Conservation (phyloP, 1,284 basidiomycete species). For the Ustilago shanxiensis region DNA sequence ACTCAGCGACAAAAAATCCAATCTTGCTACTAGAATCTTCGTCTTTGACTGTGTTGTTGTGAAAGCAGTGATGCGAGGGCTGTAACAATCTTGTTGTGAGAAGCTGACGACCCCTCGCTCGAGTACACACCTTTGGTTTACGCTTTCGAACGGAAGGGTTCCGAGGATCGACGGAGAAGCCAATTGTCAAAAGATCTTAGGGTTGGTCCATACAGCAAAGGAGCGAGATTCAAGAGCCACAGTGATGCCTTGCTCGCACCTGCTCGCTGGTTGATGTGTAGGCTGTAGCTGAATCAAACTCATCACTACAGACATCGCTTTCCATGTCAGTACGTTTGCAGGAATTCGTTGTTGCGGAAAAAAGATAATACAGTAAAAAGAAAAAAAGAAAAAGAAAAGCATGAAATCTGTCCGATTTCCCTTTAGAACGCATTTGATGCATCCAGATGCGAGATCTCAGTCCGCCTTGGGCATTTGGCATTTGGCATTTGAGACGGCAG, state of each 20-base stretch:
- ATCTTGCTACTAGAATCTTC: slow-evolving; percentile 37
- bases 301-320: no score
- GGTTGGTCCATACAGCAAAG: no score
- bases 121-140: no score
- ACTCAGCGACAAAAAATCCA: slow-evolving; percentile 40
- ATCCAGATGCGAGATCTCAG: slow-evolving; percentile 1
- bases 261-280: no score
- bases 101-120: no score
- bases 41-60: not conserved
- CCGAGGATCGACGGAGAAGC: not conserved
- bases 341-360: not conserved
- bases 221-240: no score
- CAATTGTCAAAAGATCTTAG: no score
- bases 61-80: no score
- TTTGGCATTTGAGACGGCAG: not conserved
- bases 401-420: slow-evolving; percentile 2
- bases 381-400: not conserved
- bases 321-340: not conserved
- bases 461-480: not conserved
- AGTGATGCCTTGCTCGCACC: no score
- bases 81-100: no score
- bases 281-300: not conserved
- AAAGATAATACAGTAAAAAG: not conserved
- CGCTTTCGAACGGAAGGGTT: not conserved
- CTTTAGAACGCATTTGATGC: not conserved